Evolutionary conservation across 345 rosid genomes (phyloP).

Genomic region (Atalantia buxifolia): DNA sequence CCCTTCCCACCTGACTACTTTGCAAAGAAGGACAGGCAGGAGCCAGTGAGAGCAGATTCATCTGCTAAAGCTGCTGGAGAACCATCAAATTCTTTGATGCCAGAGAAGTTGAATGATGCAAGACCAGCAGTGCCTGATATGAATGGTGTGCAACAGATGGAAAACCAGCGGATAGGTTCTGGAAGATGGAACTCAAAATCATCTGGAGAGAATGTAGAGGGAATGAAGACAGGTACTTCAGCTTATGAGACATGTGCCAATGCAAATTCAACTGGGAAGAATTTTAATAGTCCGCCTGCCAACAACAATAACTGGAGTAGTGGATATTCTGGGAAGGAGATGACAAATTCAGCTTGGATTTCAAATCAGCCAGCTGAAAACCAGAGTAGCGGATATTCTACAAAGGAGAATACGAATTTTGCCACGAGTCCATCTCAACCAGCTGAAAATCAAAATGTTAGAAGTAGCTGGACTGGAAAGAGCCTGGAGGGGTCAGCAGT

Average conservation of each 20-base stretch:
- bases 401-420: slow-evolving; percentile 3
- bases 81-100: slow-evolving; percentile 23
- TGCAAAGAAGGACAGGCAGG: slow-evolving; percentile 47
- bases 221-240: background rate
- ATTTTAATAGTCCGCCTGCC: slow-evolving; percentile 13
- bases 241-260: slow-evolving; percentile 8
- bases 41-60: slow-evolving; percentile 23
- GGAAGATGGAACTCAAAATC: slow-evolving; percentile 14
- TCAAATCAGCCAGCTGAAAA: slow-evolving; percentile 21
- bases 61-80: slow-evolving; percentile 20
- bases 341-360: slow-evolving; percentile 6
- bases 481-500: slow-evolving; percentile 92
- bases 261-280: slow-evolving; percentile 22
- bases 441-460: slow-evolving; percentile 22
- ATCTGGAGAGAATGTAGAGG: slow-evolving; percentile 12
- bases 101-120: slow-evolving; percentile 14
- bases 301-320: slow-evolving; percentile 8
- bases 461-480: slow-evolving; percentile 53
- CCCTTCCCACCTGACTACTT: slow-evolving; percentile 84
- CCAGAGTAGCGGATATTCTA: slow-evolving; percentile 16
- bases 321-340: slow-evolving; percentile 8
- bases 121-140: background rate
- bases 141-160: slow-evolving; percentile 15
- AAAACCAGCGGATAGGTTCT: slow-evolving; percentile 18
- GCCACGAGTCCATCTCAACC: slow-evolving; percentile 13